Evolutionary conservation across 441 rosid genomes (phyloP).

Genomic region (Populus hybrid): DNA sequence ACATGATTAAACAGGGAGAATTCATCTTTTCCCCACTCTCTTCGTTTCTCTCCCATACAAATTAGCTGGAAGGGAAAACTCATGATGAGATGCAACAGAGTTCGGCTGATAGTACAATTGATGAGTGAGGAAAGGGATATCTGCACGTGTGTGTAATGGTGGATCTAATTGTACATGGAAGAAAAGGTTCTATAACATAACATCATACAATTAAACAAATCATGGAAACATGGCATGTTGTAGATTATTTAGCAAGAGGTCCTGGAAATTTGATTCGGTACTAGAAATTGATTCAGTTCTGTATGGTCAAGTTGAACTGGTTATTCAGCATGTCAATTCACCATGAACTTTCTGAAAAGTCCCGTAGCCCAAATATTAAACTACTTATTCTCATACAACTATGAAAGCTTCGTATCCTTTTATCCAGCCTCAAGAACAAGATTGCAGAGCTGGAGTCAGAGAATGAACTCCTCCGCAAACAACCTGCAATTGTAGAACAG

Average conservation of each 20-base stretch:
- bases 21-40: not conserved
- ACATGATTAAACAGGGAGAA: not conserved
- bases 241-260: not conserved
- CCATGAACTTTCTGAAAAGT: not conserved
- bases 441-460: slow-evolving; percentile 43
- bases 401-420: slow-evolving; percentile 1
- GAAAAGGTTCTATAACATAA: not conserved
- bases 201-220: not conserved
- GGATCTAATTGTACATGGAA: not conserved
- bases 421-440: slow-evolving; percentile 43
- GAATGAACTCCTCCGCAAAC: slow-evolving; percentile 45
- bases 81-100: not conserved
- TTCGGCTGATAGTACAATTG: no score
- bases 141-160: no score
- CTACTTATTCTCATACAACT: slow-evolving; percentile 3
- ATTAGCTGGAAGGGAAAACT: not conserved
- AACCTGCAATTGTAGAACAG: slow-evolving; percentile 25
- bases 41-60: not conserved
- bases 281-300: not conserved
- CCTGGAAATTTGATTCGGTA: not conserved
- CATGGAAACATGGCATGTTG: not conserved
- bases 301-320: not conserved
- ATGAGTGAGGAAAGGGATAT: no score
- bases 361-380: not conserved
- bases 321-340: not conserved